Evolutionary conservation across 192 early-diverging fungal species (phyloP).

Genomic region (Thamnidium elegans): DNA sequence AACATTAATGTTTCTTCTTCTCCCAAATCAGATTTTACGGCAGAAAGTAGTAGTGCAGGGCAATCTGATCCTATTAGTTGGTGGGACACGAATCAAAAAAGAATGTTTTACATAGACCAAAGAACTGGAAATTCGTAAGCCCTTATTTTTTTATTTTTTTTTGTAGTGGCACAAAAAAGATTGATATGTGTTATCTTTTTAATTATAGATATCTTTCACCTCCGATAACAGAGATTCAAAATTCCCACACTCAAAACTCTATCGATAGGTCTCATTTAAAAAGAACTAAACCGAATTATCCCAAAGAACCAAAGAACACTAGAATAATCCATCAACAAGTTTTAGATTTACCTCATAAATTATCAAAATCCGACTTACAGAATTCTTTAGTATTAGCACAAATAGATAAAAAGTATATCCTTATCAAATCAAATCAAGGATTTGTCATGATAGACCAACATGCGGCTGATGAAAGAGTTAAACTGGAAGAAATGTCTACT

Average conservation of each 20-base stretch:
- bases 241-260: neutral
- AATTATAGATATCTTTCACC: neutral
- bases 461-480: constrained; percentile 75
- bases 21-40: neutral
- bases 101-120: constrained; percentile 29
- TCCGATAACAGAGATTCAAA: neutral
- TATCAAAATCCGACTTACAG: constrained; percentile 33
- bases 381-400: constrained; percentile 54
- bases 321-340: too few relatives aligned
- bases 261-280: neutral
- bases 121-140: constrained; percentile 45
- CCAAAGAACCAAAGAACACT: too few relatives aligned
- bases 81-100: constrained; percentile 20
- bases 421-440: neutral
- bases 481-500: constrained; percentile 53
- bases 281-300: too few relatives aligned
- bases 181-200: too few relatives aligned
- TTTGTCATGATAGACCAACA: constrained; percentile 74
- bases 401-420: constrained; percentile 68
- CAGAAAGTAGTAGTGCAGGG: neutral
- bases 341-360: neutral
- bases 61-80: constrained; percentile 21
- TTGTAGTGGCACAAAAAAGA: too few relatives aligned
- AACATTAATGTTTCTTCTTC: neutral
- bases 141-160: too few relatives aligned